phyloP scores from a whole-genome alignment of 2,329 filamentous ascomycete genomes.

The Pleomassaria siparia region DNA sequence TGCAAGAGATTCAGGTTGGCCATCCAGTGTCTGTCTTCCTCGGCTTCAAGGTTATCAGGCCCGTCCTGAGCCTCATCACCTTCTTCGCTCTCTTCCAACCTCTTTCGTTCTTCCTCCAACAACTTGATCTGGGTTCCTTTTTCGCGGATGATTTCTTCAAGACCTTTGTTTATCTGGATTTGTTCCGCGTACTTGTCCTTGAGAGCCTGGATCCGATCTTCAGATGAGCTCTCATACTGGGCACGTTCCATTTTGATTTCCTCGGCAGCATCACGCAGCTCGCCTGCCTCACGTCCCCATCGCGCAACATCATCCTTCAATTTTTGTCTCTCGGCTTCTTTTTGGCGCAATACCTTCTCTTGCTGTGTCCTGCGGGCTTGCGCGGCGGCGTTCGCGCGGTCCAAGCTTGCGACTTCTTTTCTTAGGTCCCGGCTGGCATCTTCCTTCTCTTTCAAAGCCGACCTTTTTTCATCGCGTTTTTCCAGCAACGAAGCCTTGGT shows the following conservation, averaged over 20 bases:
- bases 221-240: slow-evolving; percentile 37
- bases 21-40: slow-evolving; percentile 60
- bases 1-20: slow-evolving; percentile 57
- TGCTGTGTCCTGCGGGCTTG: slow-evolving; percentile 78
- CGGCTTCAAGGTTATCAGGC: slow-evolving; percentile 43
- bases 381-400: slow-evolving; percentile 77
- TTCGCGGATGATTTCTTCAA: slow-evolving; percentile 74
- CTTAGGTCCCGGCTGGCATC: slow-evolving; percentile 83
- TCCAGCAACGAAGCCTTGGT: slow-evolving; percentile 59
- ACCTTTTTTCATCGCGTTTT: slow-evolving; percentile 77
- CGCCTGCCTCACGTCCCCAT: slow-evolving; percentile 65
- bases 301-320: slow-evolving; percentile 69
- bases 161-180: slow-evolving; percentile 54
- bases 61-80: slow-evolving; percentile 43
- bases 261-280: slow-evolving; percentile 56
- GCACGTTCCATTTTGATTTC: slow-evolving; percentile 46
- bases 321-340: slow-evolving; percentile 67
- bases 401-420: slow-evolving; percentile 75
- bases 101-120: slow-evolving; percentile 70
- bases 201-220: slow-evolving; percentile 44
- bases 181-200: slow-evolving; percentile 47
- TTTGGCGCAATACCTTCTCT: slow-evolving; percentile 70
- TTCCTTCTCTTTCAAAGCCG: slow-evolving; percentile 83
- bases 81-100: slow-evolving; percentile 47
- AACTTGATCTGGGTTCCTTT: slow-evolving; percentile 72